Evolutionary conservation across 83 land plant species (phyloP).

Genomic region (Thuja plicata): DNA sequence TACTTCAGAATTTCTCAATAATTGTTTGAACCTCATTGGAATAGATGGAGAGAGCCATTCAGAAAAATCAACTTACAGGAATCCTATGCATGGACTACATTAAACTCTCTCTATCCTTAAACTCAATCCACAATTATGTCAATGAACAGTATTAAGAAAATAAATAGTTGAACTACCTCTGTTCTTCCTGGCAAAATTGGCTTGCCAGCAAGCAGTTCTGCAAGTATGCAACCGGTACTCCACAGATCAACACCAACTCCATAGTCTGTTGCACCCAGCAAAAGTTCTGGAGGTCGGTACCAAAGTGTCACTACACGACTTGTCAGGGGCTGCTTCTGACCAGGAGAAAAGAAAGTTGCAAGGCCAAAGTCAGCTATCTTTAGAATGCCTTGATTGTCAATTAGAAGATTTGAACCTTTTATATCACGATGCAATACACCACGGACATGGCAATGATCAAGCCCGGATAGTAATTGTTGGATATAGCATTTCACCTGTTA

Average conservation of each 20-base stretch:
- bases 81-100: constrained; percentile 5
- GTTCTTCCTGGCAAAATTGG: constrained; percentile 75
- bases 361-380: constrained; percentile 74
- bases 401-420: constrained; percentile 64
- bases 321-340: constrained; percentile 42
- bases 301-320: constrained; percentile 77
- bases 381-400: constrained; percentile 50
- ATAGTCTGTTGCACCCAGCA: constrained; percentile 60
- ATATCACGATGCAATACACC: constrained; percentile 68
- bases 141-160: background rate
- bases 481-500: constrained; percentile 65
- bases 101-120: background rate
- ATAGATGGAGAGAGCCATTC: background rate
- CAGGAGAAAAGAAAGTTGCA: constrained; percentile 48
- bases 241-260: constrained; percentile 67
- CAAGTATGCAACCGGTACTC: constrained; percentile 76
- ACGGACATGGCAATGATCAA: constrained; percentile 53
- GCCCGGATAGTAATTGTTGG: constrained; percentile 60
- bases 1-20: background rate
- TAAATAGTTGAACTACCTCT: constrained; percentile 39
- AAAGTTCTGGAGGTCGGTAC: constrained; percentile 69
- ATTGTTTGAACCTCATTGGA: background rate
- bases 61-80: background rate
- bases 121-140: background rate
- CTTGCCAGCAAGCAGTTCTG: constrained; percentile 58